These are phyloP conservation scores for Wickerhamiella galacta DNA, from an alignment of 805 yeast genomes.

Conservation along the genomic window DNA sequence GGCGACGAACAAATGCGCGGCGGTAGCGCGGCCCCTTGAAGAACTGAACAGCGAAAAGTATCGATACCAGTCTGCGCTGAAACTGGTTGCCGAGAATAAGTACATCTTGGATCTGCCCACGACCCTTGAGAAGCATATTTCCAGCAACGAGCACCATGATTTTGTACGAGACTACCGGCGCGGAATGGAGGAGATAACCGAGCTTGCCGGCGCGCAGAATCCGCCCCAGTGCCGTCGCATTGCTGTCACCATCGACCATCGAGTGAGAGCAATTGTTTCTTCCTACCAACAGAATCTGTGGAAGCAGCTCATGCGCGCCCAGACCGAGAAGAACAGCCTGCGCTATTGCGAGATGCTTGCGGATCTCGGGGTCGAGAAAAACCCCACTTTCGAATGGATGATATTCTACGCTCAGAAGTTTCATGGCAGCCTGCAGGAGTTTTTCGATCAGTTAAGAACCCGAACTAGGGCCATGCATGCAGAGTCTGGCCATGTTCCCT, in stretches of 20 bases:
- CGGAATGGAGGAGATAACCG: constrained; percentile 26
- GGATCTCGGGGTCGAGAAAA: constrained; percentile 46
- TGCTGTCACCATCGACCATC: constrained; percentile 37
- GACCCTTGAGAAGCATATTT: constrained; percentile 27
- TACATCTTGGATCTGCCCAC: constrained; percentile 43
- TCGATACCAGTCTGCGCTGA: constrained; percentile 33
- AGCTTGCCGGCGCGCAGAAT: constrained; percentile 13
- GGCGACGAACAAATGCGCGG: constrained; percentile 36
- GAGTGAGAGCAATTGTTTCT: constrained; percentile 37
- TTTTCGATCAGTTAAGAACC: constrained; percentile 23
- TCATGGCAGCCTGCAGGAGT: constrained; percentile 25
- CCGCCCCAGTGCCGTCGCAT: constrained; percentile 22
- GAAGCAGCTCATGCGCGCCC: constrained; percentile 26
- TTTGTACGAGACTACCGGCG: constrained; percentile 40
- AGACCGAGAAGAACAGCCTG: constrained; percentile 21
- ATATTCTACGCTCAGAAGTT: constrained; percentile 31
- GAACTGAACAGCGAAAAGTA: constrained; percentile 33
- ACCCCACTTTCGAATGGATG: constrained; percentile 51
- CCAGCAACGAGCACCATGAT: constrained; percentile 38
- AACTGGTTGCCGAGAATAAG: constrained; percentile 35
- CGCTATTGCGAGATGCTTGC: constrained; percentile 34
- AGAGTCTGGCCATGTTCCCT: no score
- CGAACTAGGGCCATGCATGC: no score
- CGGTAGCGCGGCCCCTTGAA: constrained; percentile 42
- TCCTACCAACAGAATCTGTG: constrained; percentile 38